Evolutionary conservation across 768 basidiomycete genomes (phyloP).

Genomic region (Leccinum truebloodii): DNA sequence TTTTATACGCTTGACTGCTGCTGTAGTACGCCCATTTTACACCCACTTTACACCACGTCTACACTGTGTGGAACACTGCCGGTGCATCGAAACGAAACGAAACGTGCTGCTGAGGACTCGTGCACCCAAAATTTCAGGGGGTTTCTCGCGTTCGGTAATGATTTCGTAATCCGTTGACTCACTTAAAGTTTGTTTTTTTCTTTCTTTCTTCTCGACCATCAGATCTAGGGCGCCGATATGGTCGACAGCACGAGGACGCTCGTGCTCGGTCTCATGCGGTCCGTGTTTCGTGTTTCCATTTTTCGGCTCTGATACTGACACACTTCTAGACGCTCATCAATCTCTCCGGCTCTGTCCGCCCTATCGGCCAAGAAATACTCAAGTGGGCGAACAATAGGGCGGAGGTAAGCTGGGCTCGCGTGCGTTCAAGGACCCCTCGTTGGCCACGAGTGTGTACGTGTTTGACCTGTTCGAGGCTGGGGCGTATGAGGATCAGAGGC

Average conservation of each 20-base stretch:
- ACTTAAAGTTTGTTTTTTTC: too few species aligned
- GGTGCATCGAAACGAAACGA: too few species aligned
- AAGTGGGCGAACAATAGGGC: conserved; percentile 88
- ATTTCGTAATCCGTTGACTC: too few species aligned
- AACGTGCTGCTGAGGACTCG: too few species aligned
- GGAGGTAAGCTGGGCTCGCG: conserved; percentile 50
- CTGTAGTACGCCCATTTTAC: too few species aligned
- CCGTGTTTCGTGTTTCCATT: conserved; percentile 17
- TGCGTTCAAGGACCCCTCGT: conserved; percentile 86
- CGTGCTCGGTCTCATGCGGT: conserved; percentile 95
- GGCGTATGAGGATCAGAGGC: conserved; percentile 83
- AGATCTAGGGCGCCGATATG: conserved; percentile 97
- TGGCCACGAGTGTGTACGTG: conserved; percentile 91
- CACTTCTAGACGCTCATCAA: conserved; percentile 62
- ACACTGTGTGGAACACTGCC: too few species aligned
- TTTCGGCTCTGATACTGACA: not conserved
- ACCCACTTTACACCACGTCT: too few species aligned
- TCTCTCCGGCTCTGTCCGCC: conserved; percentile 69
- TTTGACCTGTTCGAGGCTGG: conserved; percentile 84
- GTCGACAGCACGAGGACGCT: conserved; percentile 90
- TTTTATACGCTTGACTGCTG: too few species aligned
- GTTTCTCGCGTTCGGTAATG: too few species aligned
- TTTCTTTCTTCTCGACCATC: conserved; percentile 38
- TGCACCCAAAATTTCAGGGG: too few species aligned
- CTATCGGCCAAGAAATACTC: conserved; percentile 90